Base-by-base conservation (phyloP, 1,284 basidiomycete genomes). In the Sporisorium exsertum region DNA sequence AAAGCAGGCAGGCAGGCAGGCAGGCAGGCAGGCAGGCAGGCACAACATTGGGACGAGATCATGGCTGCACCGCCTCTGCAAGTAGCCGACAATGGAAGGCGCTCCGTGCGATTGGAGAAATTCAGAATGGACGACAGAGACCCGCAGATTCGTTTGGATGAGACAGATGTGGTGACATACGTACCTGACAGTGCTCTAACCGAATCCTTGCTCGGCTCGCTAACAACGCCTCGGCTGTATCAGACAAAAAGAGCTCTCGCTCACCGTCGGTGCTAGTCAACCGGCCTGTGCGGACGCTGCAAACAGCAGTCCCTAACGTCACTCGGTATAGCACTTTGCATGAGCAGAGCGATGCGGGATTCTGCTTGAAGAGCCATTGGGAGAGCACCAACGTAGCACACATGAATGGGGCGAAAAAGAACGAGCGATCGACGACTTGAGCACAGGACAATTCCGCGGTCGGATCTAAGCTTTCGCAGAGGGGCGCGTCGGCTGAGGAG, bases 401-500 rank as follows among this genome's bases (percentile, higher is more conserved):
- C 3, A 3, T 35, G 37, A 18, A 47, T 18, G 46, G 45, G 13
- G 24, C 12, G 12, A 47, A 26, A 24, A 27, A 15, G 10, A 16
- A 13, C n/a, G 20, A 12, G 22, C 20, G 20, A 22, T 13, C 47
- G 27, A 27, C 47, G 26, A n/a, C 18, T 29, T 29, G 26, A 2
- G 26, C 13, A n/a, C n/a, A n/a, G n/a, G n/a, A n/a, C n/a, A n/a
- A n/a, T n/a, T n/a, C n/a, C n/a, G n/a, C n/a, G n/a, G n/a, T n/a
- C n/a, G n/a, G 3, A 35, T 12, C 5, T 5, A 32, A 32, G 26
- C 18, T 50, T 20, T 50, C 32, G 18, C n/a, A 32, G n/a, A 32
- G 29, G 29, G 24, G 49, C 47, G 47, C 27, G 9, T 33, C 49
- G 49, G 49, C 49, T 20, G 49, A 50, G 49, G 27, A 49, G 27